phyloP scores from a whole-genome alignment of 805 yeast genomes.

The Zygoascus biomembranicola region DNA sequence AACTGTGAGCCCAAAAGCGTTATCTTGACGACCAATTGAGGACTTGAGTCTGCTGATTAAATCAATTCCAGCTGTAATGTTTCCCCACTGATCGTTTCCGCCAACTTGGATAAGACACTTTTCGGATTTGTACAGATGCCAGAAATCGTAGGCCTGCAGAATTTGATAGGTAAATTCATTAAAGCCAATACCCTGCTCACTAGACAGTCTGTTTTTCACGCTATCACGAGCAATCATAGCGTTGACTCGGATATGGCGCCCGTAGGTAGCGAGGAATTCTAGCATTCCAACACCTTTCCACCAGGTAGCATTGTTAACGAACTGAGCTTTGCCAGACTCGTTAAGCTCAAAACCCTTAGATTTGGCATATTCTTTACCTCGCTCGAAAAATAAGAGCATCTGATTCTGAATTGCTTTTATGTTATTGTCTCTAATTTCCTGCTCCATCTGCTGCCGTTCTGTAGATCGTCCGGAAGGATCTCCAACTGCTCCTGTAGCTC shows the following conservation, averaged over 20 bases:
- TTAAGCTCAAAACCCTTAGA: conserved; percentile 30
- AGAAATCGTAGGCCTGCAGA: conserved; percentile 89
- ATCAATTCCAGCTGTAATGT: conserved; percentile 92
- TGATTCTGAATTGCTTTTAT: conserved; percentile 54
- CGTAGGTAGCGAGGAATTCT: conserved; percentile 68
- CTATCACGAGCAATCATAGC: conserved; percentile 88
- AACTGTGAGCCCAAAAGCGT: conserved; percentile 68
- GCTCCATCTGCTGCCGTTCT: conserved; percentile 59
- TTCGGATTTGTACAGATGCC: conserved; percentile 56
- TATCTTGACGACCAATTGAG: conserved; percentile 6
- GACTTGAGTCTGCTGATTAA: conserved; percentile 54
- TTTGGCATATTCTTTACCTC: conserved; percentile 56
- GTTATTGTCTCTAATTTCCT: conserved; percentile 45
- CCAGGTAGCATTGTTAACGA: conserved; percentile 72
- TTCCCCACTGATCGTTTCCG: conserved; percentile 98
- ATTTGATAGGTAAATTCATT: conserved; percentile 92
- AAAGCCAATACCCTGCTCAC: conserved; percentile 76
- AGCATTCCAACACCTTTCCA: conserved; percentile 73
- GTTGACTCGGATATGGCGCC: conserved; percentile 69
- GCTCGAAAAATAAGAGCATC: conserved; percentile 48
- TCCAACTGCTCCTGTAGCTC: conserved; percentile 90
- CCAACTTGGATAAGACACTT: conserved; percentile 73
- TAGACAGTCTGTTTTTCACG: conserved; percentile 60
- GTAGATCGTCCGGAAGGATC: conserved; percentile 90
- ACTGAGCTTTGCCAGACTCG: conserved; percentile 30